phyloP scores from a whole-genome alignment of 352 stramenopile genomes.

The Pythium diclinum region DNA sequence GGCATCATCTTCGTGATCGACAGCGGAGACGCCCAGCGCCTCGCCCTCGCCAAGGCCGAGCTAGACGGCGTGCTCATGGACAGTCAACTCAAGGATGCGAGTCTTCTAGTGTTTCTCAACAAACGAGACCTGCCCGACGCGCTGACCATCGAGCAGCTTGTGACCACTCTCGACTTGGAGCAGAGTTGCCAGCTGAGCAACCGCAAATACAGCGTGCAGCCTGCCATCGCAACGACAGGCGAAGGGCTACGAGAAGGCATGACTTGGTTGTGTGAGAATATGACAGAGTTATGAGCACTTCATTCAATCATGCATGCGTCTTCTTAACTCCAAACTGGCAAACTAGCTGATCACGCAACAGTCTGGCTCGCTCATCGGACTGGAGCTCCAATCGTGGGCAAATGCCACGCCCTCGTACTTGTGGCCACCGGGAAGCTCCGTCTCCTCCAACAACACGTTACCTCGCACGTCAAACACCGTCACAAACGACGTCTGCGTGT shows the following conservation, averaged over 20 bases:
- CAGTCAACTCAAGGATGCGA: constrained; percentile 59
- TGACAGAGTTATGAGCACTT: constrained; percentile 49
- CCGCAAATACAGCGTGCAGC: constrained; percentile 59
- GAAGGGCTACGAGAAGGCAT: constrained; percentile 73
- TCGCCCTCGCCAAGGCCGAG: constrained; percentile 71
- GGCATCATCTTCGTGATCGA: constrained; percentile 86
- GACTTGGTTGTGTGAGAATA: constrained; percentile 76
- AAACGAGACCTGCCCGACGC: constrained; percentile 65
- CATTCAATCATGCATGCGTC: neutral
- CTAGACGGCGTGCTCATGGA: constrained; percentile 68
- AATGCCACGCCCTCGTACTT: constrained; percentile 95
- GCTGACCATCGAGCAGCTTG: constrained; percentile 51
- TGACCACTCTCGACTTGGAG: constrained; percentile 46
- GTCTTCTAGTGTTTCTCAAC: constrained; percentile 71
- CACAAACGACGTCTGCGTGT: constrained; percentile 91
- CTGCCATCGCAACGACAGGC: constrained; percentile 71
- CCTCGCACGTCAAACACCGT: constrained; percentile 92
- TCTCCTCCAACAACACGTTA: constrained; percentile 89
- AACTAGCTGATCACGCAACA: neutral
- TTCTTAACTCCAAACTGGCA: neutral
- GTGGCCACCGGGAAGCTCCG: constrained; percentile 82
- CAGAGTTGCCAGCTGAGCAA: constrained; percentile 43
- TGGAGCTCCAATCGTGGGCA: constrained; percentile 64
- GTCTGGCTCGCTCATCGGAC: neutral
- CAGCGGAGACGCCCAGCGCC: constrained; percentile 57